These are phyloP conservation scores for Botrytis paeoniae DNA, from an alignment of 2,329 filamentous ascomycete species.

Conservation along the genomic window DNA sequence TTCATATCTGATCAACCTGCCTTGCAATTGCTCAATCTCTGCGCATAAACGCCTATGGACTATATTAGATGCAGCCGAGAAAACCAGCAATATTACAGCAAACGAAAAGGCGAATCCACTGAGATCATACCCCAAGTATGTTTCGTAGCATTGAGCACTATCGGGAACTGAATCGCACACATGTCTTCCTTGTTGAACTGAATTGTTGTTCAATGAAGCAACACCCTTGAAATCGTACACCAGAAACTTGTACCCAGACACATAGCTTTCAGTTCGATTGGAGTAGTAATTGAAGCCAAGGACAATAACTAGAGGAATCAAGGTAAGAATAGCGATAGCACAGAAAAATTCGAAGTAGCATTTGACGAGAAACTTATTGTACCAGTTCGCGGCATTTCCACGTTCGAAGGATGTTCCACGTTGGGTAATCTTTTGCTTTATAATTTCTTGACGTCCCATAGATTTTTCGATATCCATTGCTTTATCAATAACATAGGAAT, in stretches of 20 bases:
- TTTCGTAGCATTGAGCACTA: not conserved
- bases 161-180: not conserved
- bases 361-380: not conserved
- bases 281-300: not conserved
- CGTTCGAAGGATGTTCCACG: not conserved
- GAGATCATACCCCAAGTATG: not conserved
- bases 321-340: not conserved
- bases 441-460: not conserved
- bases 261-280: not conserved
- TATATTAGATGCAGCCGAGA: not conserved
- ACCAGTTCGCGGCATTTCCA: not conserved
- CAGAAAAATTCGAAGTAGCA: not conserved
- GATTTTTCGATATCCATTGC: not conserved
- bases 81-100: not conserved
- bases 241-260: not conserved
- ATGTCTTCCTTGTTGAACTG: not conserved
- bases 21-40: not conserved
- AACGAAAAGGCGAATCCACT: not conserved
- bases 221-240: not conserved
- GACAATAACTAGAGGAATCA: not conserved
- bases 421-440: not conserved
- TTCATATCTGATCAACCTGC: not conserved
- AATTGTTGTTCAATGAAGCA: not conserved
- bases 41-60: not conserved
- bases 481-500: not conserved